phyloP scores from a whole-genome alignment of 495 filamentous ascomycete genomes.

The Chaetomium fimeti region DNA sequence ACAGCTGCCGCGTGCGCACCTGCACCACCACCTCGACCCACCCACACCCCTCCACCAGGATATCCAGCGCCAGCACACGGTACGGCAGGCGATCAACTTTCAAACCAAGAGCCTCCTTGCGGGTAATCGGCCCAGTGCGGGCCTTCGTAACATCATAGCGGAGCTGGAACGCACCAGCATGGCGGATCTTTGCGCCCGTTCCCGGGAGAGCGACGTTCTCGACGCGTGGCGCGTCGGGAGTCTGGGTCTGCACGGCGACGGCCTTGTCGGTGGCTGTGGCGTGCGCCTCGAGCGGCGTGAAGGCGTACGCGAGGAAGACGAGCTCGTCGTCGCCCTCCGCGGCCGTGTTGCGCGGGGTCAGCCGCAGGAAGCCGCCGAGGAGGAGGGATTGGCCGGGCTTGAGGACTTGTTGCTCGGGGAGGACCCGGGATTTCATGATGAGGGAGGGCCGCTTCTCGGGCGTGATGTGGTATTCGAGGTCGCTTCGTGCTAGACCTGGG shows the following conservation, averaged over 20 bases:
- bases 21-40: slow-evolving; percentile 91
- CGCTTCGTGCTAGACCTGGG: slow-evolving; percentile 74
- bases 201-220: slow-evolving; percentile 59
- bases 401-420: slow-evolving; percentile 65
- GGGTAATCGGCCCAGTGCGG: slow-evolving; percentile 61
- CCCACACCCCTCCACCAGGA: slow-evolving; percentile 85
- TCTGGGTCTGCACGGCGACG: slow-evolving; percentile 60
- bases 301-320: slow-evolving; percentile 71
- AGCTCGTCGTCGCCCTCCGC: slow-evolving; percentile 49
- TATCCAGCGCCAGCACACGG: slow-evolving; percentile 70
- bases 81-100: slow-evolving; percentile 68
- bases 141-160: slow-evolving; percentile 76
- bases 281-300: slow-evolving; percentile 71
- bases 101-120: slow-evolving; percentile 50
- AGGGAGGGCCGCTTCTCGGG: slow-evolving; percentile 62
- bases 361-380: slow-evolving; percentile 81
- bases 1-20: slow-evolving; percentile 57
- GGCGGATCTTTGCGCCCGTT: slow-evolving; percentile 54
- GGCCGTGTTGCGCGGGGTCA: slow-evolving; percentile 62
- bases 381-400: slow-evolving; percentile 81
- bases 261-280: slow-evolving; percentile 77
- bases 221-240: slow-evolving; percentile 50
- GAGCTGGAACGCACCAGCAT: slow-evolving; percentile 72
- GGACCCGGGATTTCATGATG: slow-evolving; percentile 70
- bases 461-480: slow-evolving; percentile 65